Evolutionary conservation across 352 stramenopile species (phyloP).

Genomic region (Phytophthora litchii): DNA sequence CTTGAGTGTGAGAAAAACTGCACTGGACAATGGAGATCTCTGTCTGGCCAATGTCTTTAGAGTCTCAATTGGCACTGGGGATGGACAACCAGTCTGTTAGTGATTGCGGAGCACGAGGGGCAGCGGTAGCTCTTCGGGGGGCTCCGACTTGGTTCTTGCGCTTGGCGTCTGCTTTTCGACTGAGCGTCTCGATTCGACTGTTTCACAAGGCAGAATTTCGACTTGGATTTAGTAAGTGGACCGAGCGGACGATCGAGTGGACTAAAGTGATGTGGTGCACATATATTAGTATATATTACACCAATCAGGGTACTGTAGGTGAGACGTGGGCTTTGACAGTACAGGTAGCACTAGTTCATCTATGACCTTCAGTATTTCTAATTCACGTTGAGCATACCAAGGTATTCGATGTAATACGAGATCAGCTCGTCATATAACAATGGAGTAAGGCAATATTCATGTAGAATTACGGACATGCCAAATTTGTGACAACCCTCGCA

Average conservation of each 20-base stretch:
- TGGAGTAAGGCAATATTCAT: no score
- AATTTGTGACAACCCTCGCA: background rate
- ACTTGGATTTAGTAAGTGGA: conserved; percentile 28
- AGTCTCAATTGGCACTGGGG: conserved; percentile 20
- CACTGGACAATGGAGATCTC: conserved; percentile 23
- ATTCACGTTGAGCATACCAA: no score
- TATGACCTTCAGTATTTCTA: no score
- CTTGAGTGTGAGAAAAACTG: conserved; percentile 11
- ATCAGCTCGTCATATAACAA: no score
- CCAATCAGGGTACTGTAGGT: no score
- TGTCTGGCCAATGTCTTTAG: conserved; percentile 18
- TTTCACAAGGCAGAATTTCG: conserved; percentile 18
- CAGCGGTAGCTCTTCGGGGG: conserved; percentile 18
- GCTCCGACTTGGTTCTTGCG: conserved; percentile 22
- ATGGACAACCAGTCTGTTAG: background rate
- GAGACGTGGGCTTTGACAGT: no score
- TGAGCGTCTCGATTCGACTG: conserved; percentile 29
- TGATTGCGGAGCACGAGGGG: conserved; percentile 17
- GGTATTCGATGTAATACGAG: no score
- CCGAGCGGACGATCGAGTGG: conserved; percentile 11
- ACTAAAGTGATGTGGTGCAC: conserved; percentile 9
- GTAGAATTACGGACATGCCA: no score
- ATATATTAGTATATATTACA: conserved; percentile 6
- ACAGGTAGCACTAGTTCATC: no score
- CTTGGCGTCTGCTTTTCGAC: conserved; percentile 38